Conservation (phyloP, 768 basidiomycete species). For the Lepiota subincarnata region DNA sequence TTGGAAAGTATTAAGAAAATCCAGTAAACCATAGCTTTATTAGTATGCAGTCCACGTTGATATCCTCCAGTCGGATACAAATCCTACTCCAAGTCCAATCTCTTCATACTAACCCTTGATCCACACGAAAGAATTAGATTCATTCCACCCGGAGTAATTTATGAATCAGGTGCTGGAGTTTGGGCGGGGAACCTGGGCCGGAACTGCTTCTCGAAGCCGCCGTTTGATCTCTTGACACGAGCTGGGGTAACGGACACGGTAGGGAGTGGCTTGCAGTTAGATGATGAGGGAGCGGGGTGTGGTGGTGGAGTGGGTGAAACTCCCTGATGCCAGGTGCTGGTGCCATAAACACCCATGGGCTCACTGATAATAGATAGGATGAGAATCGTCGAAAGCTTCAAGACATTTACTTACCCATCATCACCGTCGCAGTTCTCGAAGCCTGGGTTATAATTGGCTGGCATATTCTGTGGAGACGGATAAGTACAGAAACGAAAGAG, state of each 20-base stretch:
- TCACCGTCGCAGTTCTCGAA: slow-evolving; percentile 70
- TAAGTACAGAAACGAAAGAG: not conserved
- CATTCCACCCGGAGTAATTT: too few relatives aligned
- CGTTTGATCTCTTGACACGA: slow-evolving; percentile 12
- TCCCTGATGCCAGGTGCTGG: slow-evolving; percentile 69
- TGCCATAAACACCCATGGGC: slow-evolving; percentile 72
- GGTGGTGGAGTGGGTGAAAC: slow-evolving; percentile 50
- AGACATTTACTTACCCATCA: slow-evolving; percentile 32
- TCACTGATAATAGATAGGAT: slow-evolving; percentile 22
- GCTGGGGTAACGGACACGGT: slow-evolving; percentile 29
- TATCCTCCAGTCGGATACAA: too few relatives aligned
- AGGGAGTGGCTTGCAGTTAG: slow-evolving; percentile 50
- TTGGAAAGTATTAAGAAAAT: too few relatives aligned
- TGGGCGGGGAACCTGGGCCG: slow-evolving; percentile 18
- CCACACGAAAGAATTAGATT: too few relatives aligned
- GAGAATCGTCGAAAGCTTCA: not conserved
- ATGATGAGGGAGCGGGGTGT: slow-evolving; percentile 58
- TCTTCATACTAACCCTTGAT: too few relatives aligned
- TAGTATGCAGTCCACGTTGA: too few relatives aligned
- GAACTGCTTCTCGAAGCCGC: slow-evolving; percentile 8
- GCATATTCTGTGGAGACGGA: slow-evolving; percentile 59
- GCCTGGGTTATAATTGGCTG: slow-evolving; percentile 57
- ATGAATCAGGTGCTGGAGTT: slow-evolving; percentile 11
- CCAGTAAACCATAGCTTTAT: too few relatives aligned
- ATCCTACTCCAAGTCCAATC: too few relatives aligned